These are phyloP conservation scores for Fusarium sp. DNA, from an alignment of 2,329 filamentous ascomycete species.

Conservation along the genomic window DNA sequence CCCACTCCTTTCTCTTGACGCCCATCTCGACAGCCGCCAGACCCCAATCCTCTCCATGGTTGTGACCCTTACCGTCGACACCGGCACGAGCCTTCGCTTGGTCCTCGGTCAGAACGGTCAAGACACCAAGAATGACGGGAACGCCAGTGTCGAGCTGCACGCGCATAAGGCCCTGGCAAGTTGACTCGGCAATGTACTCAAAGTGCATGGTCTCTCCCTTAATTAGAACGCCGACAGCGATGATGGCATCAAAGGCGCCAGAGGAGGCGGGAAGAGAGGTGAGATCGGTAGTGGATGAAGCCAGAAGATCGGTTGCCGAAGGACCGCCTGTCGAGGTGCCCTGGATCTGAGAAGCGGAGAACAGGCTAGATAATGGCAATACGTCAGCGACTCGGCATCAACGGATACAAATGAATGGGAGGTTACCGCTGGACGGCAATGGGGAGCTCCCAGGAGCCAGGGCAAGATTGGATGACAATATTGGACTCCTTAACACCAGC, in stretches of 20 bases:
- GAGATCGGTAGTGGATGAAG: conserved; percentile 74
- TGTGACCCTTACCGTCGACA: conserved; percentile 74
- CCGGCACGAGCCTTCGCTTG: conserved; percentile 89
- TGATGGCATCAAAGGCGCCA: conserved; percentile 87
- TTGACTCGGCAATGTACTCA: conserved; percentile 95
- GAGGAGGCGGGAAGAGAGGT: conserved; percentile 57
- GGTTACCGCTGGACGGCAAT: conserved; percentile 84
- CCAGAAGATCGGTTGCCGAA: conserved; percentile 81
- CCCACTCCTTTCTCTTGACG: conserved; percentile 86
- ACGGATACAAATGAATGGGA: conserved; percentile 9
- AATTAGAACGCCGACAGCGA: conserved; percentile 95
- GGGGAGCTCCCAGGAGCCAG: conserved; percentile 93
- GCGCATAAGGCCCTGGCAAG: conserved; percentile 92
- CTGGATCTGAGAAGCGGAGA: conserved; percentile 87
- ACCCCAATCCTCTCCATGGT: conserved; percentile 98
- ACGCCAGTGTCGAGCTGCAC: conserved; percentile 89
- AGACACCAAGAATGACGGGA: conserved; percentile 89
- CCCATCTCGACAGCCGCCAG: conserved; percentile 93
- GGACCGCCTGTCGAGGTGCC: conserved; percentile 70
- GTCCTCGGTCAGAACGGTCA: conserved; percentile 89
- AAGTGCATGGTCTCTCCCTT: conserved; percentile 99
- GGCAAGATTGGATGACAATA: conserved; percentile 89
- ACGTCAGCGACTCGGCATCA: conserved; percentile 23
- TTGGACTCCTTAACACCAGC: conserved; percentile 88
- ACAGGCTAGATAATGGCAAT: conserved; percentile 65